These are phyloP conservation scores for Heterobasidion occidentale DNA, from an alignment of 1,284 basidiomycete species.

Conservation along the genomic window DNA sequence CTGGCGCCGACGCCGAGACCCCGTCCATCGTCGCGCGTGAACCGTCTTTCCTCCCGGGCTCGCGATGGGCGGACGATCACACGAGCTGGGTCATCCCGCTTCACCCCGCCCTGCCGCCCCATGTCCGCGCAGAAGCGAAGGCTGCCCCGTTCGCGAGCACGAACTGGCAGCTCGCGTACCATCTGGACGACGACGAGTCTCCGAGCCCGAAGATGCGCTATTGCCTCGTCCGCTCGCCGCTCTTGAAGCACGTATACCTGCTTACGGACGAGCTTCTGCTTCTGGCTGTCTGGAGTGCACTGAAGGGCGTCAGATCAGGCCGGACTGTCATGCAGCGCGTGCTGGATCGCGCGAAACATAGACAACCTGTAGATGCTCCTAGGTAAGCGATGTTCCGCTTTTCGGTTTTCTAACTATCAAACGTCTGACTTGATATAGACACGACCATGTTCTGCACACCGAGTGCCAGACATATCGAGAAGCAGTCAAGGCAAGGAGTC, in stretches of 20 bases:
- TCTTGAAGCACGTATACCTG: background rate
- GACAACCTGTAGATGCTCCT: background rate
- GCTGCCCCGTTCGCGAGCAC: background rate
- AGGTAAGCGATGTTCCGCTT: background rate
- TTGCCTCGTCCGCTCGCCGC: background rate
- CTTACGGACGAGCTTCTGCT: slow-evolving; percentile 1
- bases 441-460: background rate
- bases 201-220: background rate
- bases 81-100: slow-evolving; percentile 22
- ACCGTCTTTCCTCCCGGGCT: slow-evolving; percentile 1
- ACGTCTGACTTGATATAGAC: background rate
- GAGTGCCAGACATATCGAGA: background rate
- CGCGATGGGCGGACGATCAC: slow-evolving; percentile 19
- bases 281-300: background rate
- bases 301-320: background rate
- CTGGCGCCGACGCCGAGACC: background rate
- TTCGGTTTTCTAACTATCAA: background rate
- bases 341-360: background rate
- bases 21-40: background rate
- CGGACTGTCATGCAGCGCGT: background rate
- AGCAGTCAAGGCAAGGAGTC: background rate
- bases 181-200: background rate
- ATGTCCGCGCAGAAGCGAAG: background rate
- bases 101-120: slow-evolving; percentile 10
- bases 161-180: slow-evolving; percentile 1